These are phyloP conservation scores for Eimeria falciformis DNA, from an alignment of 169 alveolate species.

Conservation along the genomic window DNA sequence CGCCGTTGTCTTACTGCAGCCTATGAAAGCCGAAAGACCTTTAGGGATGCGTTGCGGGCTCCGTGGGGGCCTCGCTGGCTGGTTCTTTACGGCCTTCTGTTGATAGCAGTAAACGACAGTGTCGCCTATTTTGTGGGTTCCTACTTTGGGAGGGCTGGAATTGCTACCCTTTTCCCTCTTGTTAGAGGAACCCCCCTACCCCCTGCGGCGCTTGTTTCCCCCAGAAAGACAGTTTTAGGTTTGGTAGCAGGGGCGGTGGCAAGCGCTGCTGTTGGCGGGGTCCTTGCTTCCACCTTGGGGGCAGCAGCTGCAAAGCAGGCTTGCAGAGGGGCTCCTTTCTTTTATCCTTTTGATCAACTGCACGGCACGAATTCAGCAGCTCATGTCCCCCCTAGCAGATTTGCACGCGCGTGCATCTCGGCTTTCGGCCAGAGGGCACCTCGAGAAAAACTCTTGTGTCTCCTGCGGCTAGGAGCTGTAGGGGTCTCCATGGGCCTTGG, in stretches of 20 bases:
- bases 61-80: constrained; percentile 14
- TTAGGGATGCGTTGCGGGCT: not conserved
- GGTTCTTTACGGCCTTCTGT: not conserved
- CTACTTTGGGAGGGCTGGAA: constrained; percentile 8
- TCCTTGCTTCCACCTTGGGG: not conserved
- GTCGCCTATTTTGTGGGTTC: constrained; percentile 38
- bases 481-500: not conserved
- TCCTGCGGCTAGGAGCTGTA: not conserved
- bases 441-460: not conserved
- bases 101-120: not conserved
- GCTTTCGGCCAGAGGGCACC: not conserved
- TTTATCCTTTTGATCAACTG: not conserved
- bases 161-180: constrained; percentile 17
- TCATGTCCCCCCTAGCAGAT: not conserved
- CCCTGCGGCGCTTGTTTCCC: constrained; percentile 58
- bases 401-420: not conserved
- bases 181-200: constrained; percentile 10
- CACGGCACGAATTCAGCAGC: not conserved
- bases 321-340: not conserved
- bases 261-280: not conserved
- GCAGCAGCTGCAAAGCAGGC: constrained; percentile 1
- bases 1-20: not conserved
- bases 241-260: constrained; percentile 21
- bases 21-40: not conserved
- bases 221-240: constrained; percentile 33